Conservation (phyloP, 2,329 filamentous ascomycete species). For the Trichoderma harzianum region DNA sequence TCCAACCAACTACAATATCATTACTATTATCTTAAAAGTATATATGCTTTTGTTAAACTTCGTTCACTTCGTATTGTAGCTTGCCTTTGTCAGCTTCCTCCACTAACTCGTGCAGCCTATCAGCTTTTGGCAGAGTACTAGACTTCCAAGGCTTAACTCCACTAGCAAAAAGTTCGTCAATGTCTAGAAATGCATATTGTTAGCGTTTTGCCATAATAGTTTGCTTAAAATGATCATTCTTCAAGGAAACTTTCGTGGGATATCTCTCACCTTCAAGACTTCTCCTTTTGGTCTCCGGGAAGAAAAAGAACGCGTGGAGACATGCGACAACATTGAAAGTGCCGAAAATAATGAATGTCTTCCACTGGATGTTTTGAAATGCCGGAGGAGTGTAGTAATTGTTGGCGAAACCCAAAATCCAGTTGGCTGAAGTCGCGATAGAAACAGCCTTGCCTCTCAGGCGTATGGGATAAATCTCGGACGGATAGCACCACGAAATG, state of each 20-base stretch:
- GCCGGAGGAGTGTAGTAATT: background rate
- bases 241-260: background rate
- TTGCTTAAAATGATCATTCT: background rate
- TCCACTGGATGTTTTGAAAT: background rate
- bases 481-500: conserved; percentile 2
- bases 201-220: background rate
- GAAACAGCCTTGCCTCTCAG: conserved; percentile 2
- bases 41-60: background rate
- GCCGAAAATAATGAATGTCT: background rate
- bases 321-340: background rate
- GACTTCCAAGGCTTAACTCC: conserved; percentile 4
- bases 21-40: background rate
- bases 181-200: background rate
- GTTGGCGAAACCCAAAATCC: conserved; percentile 31
- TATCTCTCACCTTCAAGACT: background rate
- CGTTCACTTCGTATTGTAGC: background rate
- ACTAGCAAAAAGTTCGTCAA: background rate
- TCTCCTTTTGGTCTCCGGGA: background rate
- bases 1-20: background rate
- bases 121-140: background rate
- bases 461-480: background rate
- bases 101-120: background rate
- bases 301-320: background rate
- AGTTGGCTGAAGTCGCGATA: background rate
- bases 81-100: conserved; percentile 3